Conservation (phyloP, 2,329 filamentous ascomycete genomes). For the Fusarium lyarnte region DNA sequence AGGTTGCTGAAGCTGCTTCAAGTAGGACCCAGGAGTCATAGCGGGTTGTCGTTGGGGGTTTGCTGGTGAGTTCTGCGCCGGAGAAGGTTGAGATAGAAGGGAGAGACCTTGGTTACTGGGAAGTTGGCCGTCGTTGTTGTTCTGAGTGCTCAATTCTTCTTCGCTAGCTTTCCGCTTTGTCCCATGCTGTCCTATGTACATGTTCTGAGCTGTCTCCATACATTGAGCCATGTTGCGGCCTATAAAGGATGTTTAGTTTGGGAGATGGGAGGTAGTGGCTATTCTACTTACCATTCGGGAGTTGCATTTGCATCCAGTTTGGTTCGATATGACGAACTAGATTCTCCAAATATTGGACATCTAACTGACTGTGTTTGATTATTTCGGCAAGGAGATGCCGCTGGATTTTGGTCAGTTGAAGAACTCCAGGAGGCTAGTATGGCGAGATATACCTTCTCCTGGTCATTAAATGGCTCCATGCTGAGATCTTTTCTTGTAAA, state of each 20-base stretch:
- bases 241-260: constrained; percentile 34
- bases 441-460: constrained; percentile 59
- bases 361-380: constrained; percentile 64
- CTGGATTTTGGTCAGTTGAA: constrained; percentile 47
- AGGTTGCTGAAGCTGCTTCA: constrained; percentile 1
- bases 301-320: constrained; percentile 60
- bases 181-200: constrained; percentile 47
- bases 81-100: not conserved
- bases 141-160: constrained; percentile 48
- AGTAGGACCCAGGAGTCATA: constrained; percentile 4
- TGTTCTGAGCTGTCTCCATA: constrained; percentile 51
- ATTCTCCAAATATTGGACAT: constrained; percentile 55
- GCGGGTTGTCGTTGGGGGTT: constrained; percentile 42
- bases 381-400: constrained; percentile 67
- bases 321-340: constrained; percentile 59
- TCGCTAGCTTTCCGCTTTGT: constrained; percentile 45
- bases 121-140: constrained; percentile 14
- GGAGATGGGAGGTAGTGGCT: not conserved
- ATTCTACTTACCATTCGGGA: constrained; percentile 54
- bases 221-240: constrained; percentile 61
- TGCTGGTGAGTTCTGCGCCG: not conserved
- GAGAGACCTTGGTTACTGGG: constrained; percentile 1
- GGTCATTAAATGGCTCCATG: constrained; percentile 55
- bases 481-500: constrained; percentile 3
- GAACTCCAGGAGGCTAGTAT: no score